These are phyloP conservation scores for Lojkania enalia DNA, from an alignment of 2,329 filamentous ascomycete genomes.

Conservation along the genomic window DNA sequence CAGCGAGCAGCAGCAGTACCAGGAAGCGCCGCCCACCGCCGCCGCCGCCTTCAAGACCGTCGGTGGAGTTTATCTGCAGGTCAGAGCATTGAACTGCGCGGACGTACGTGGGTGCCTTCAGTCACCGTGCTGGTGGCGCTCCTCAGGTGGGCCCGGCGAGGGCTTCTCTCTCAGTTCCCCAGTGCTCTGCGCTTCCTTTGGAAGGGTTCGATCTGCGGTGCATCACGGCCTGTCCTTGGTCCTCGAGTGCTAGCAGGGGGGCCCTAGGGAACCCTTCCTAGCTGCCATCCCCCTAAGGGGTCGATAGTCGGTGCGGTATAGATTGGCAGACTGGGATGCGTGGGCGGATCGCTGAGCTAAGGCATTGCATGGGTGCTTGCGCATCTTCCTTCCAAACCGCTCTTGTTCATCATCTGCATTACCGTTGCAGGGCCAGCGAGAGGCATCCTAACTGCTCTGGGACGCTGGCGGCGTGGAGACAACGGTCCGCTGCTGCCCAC, in stretches of 20 bases:
- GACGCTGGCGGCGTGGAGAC: constrained; percentile 36
- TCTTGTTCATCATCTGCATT: constrained; percentile 44
- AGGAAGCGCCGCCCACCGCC: neutral
- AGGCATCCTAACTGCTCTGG: constrained; percentile 33
- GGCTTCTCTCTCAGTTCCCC: constrained; percentile 14
- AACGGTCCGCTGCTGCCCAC: constrained; percentile 44
- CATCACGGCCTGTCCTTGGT: constrained; percentile 47
- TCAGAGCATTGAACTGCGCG: constrained; percentile 3
- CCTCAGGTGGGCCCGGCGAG: constrained; percentile 21
- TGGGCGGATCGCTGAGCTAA: constrained; percentile 43
- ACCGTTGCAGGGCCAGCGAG: constrained; percentile 45
- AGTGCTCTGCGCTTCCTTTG: constrained; percentile 16
- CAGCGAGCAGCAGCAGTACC: constrained; percentile 5
- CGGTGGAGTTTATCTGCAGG: constrained; percentile 1
- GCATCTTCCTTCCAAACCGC: constrained; percentile 35
- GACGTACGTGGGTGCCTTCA: no score
- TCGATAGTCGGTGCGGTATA: constrained; percentile 43
- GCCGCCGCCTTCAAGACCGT: neutral
- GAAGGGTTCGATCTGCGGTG: constrained; percentile 46
- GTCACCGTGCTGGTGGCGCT: neutral
- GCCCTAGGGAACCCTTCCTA: constrained; percentile 25
- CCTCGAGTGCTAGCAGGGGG: constrained; percentile 34
- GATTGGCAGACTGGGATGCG: constrained; percentile 41
- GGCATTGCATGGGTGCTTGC: constrained; percentile 38
- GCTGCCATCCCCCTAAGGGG: constrained; percentile 41